Percentiles rank a stretch among this genome's conserved stretches.
These are phyloP conservation scores for Apiospora kogelbergensis DNA, from an alignment of 2,329 filamentous ascomycete genomes.

Conservation along the genomic window DNA sequence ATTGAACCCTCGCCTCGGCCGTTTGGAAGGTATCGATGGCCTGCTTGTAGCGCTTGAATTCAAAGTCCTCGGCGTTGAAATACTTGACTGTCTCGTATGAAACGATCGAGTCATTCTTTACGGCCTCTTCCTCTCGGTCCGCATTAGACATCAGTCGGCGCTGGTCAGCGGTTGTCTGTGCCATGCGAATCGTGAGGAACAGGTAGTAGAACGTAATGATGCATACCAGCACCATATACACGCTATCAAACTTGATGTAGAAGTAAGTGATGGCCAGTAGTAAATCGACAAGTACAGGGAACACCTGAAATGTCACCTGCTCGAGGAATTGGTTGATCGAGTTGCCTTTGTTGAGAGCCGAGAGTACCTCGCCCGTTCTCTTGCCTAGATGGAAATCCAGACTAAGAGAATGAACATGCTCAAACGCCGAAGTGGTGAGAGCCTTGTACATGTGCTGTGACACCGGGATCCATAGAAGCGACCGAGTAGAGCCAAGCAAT, in stretches of 20 bases:
- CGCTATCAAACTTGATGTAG: constrained; percentile 74
- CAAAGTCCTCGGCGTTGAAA: constrained; percentile 81
- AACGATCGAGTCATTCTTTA: constrained; percentile 98
- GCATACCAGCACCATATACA: constrained; percentile 86
- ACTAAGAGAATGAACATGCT: constrained; percentile 93
- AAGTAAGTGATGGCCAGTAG: constrained; percentile 83
- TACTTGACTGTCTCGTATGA: constrained; percentile 97
- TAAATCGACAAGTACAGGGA: constrained; percentile 92
- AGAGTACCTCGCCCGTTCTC: constrained; percentile 93
- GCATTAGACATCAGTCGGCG: constrained; percentile 93
- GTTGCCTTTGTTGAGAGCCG: constrained; percentile 91
- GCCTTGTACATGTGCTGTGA: constrained; percentile 96
- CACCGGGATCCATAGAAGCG: constrained; percentile 92
- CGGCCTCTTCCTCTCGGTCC: constrained; percentile 90
- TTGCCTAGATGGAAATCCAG: constrained; percentile 96
- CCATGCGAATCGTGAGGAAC: constrained; percentile 94
- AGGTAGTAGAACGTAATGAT: constrained; percentile 95
- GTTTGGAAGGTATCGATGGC: constrained; percentile 71
- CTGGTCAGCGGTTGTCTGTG: constrained; percentile 87
- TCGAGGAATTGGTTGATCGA: constrained; percentile 97
- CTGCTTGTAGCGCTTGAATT: constrained; percentile 70
- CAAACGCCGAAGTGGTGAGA: constrained; percentile 91
- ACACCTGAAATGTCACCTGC: constrained; percentile 91
- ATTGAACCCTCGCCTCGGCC: constrained; percentile 74
- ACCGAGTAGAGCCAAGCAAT: constrained; percentile 77